A percentile compares a stretch with the other conserved stretches of the same genome.
phyloP scores from a whole-genome alignment of 352 stramenopile species.

The Globisporangium lucens region DNA sequence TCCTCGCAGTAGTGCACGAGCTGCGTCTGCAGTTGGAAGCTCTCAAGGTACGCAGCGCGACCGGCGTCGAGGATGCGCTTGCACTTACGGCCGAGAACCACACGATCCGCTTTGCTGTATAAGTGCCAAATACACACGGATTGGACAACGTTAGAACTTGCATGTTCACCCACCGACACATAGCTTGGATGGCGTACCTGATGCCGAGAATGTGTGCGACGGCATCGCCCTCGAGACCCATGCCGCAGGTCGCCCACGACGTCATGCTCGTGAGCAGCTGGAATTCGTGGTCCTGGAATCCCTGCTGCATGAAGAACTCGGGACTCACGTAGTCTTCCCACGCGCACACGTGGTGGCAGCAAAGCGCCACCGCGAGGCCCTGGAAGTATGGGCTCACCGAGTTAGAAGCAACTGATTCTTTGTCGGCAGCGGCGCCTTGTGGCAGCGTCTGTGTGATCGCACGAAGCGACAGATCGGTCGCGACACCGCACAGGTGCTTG shows the following conservation, averaged over 20 bases:
- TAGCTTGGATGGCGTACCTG: slow-evolving; percentile 26
- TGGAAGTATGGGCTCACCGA: slow-evolving; percentile 38
- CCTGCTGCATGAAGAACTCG: slow-evolving; percentile 49
- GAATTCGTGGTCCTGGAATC: slow-evolving; percentile 61
- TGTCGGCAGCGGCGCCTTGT: not conserved
- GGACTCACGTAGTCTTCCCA: slow-evolving; percentile 79
- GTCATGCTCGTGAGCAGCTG: slow-evolving; percentile 62
- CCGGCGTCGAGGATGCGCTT: slow-evolving; percentile 77
- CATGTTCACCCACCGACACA: too few relatives aligned
- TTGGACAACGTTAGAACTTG: too few relatives aligned
- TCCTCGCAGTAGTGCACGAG: slow-evolving; percentile 80
- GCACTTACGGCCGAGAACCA: slow-evolving; percentile 60
- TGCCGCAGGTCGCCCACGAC: slow-evolving; percentile 78
- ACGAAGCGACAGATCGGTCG: slow-evolving; percentile 76
- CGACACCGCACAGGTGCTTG: slow-evolving; percentile 83
- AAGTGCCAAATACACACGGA: not conserved
- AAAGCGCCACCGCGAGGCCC: slow-evolving; percentile 70
- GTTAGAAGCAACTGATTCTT: not conserved
- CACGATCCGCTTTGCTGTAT: slow-evolving; percentile 60
- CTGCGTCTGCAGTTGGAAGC: slow-evolving; percentile 51
- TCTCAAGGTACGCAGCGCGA: slow-evolving; percentile 50
- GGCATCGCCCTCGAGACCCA: slow-evolving; percentile 57
- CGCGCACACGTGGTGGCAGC: slow-evolving; percentile 73
- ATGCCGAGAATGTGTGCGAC: slow-evolving; percentile 71
- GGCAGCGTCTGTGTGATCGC: slow-evolving; percentile 58